Base-by-base conservation (phyloP, 2,329 filamentous ascomycete genomes). In the Cryoendolithus antarcticus region DNA sequence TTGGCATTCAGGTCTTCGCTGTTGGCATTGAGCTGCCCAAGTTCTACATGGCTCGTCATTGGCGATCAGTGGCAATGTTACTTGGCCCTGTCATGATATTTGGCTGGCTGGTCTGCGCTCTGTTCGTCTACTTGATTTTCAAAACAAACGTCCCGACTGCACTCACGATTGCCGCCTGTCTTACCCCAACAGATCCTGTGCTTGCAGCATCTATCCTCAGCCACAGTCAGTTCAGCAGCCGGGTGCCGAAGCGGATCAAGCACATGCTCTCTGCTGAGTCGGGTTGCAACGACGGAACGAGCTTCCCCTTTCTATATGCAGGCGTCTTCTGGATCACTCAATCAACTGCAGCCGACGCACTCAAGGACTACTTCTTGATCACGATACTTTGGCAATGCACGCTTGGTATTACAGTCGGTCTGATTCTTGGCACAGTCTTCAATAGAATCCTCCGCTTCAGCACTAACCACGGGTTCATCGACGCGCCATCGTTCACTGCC, bases 151-250 rank as follows among this genome's bases (percentile, higher is more conserved):
- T 66, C 24, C 50, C 63, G 0, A 68, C 68, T 1, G 65, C 70
- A 1, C 49, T 74, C 30, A 62, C 70, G 4, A 65, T 75, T 15
- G 66, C 65, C 0, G 72, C 72, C 3, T 74, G 70, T 47, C 59
- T 75, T 2, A 72, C 71, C 0, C 72, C 71, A 1, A 75, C 72
- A 0, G 72, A 75, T 54, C 71, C 71, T 0, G 70, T 75, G 0
- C 57, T 75, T 8, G 68, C 71, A 1, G 67, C 71, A 3, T 67
- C 62, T 13, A 70, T 75, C 2, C 58, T 75, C 9, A 63, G 64
- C 2, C 70, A 72, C 46, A 69, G 65, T 24, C 67, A 64, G 35
- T 75, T 75, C 57, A 70, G 66, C 39, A 58, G 59, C 1, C 52
- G 72, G 9, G 64, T 75, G 1, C 72, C 71, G 0, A 65, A 62